A percentile compares a stretch with the other conserved stretches of the same genome.
Conservation (phyloP, 805 yeast genomes). For the Candida maltosa region DNA sequence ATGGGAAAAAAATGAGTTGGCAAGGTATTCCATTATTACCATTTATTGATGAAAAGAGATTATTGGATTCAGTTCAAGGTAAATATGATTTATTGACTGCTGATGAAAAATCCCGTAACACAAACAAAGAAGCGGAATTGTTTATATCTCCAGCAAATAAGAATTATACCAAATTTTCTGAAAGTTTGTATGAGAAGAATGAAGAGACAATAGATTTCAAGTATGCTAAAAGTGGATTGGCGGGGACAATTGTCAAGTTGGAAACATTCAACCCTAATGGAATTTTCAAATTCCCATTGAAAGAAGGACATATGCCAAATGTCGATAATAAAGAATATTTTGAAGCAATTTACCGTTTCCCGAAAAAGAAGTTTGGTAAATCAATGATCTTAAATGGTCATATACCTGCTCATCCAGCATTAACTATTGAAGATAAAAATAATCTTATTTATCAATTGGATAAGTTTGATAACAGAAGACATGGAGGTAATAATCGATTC, state of each 20-base stretch:
- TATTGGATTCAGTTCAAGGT: slow-evolving; percentile 61
- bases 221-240: slow-evolving; percentile 50
- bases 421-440: slow-evolving; percentile 69
- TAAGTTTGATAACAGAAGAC: slow-evolving; percentile 21
- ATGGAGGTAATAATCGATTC: slow-evolving; percentile 30
- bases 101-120: slow-evolving; percentile 67
- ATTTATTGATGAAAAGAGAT: slow-evolving; percentile 79
- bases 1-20: slow-evolving; percentile 94
- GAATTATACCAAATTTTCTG: slow-evolving; percentile 37
- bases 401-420: slow-evolving; percentile 55
- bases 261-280: slow-evolving; percentile 33
- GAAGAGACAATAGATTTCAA: slow-evolving; percentile 37
- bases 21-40: slow-evolving; percentile 90
- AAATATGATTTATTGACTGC: slow-evolving; percentile 64
- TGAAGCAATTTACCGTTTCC: slow-evolving; percentile 55
- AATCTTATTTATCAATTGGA: slow-evolving; percentile 41
- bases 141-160: slow-evolving; percentile 64
- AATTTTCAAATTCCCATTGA: slow-evolving; percentile 43
- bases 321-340: slow-evolving; percentile 39
- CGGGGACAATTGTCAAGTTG: slow-evolving; percentile 50
- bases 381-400: slow-evolving; percentile 83
- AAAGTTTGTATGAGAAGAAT: slow-evolving; percentile 38
- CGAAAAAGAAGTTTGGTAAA: slow-evolving; percentile 60
- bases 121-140: slow-evolving; percentile 66
- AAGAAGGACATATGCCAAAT: slow-evolving; percentile 44